Evolutionary conservation across 2,329 filamentous ascomycete genomes (phyloP), one percentile per base, ranked within the genome.

Genomic region (Fusarium sp.): DNA sequence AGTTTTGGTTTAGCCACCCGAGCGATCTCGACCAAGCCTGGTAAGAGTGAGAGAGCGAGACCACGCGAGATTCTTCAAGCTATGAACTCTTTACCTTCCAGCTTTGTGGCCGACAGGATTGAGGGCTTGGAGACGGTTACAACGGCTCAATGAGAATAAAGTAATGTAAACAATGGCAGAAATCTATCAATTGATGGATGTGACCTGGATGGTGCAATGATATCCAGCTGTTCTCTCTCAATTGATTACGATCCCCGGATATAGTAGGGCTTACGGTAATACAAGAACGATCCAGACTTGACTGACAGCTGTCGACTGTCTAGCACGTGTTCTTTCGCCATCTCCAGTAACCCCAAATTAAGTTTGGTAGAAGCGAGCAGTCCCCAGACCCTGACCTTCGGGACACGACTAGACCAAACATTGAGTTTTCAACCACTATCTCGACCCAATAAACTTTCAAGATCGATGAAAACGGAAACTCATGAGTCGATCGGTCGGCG

Each of bases 341-440:
- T 13, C 18, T 12, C 34, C 18, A 40, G 18, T 14, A n/a, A 21
- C 13, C 21, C 14, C 14, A 43, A 43, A 51, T 37, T 60, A 23
- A 51, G 58, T 61, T 61, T 12, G 14, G 4, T 9, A 21, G 9
- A 14, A 20, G n/a, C n/a, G 10, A 28, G 7, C 23, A 23, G 28
- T 18, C n/a, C 4, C n/a, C 9, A 32, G 23, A 43, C n/a, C 43
- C 30, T 51, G 28, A 48, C 14, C 12, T 8, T 40, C 8, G 18
- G 9, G 2, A n/a, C 13, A 3, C 32, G 32, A 27, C 47, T 55
- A 62, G 47, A 54, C 23, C 13, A 27, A 34, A 8, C 13, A 41
- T 64, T 45, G n/a, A 50, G 43, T 64, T 64, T 48, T 16, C 10
- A 12, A 21, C 30, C 34, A 57, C 43, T 50, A 41, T 48, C 49